These are phyloP conservation scores for Colletotrichum musicola DNA, from an alignment of 2,329 filamentous ascomycete genomes.

Conservation along the genomic window DNA sequence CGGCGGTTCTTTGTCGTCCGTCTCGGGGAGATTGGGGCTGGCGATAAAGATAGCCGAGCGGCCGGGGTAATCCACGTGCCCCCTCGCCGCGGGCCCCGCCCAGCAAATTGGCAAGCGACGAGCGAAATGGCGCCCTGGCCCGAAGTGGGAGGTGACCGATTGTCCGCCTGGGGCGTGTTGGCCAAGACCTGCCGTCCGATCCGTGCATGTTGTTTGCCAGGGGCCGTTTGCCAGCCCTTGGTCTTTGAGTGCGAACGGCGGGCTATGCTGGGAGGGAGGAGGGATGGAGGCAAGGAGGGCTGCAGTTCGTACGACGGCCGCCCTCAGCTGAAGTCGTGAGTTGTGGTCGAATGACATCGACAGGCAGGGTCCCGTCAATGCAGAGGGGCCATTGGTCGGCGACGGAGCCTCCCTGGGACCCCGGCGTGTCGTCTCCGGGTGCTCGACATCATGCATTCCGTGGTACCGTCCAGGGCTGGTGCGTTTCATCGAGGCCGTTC, in stretches of 20 bases:
- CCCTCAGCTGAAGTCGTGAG: not conserved
- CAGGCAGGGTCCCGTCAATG: conserved; percentile 19
- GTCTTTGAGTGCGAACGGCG: conserved; percentile 2
- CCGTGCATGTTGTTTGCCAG: conserved; percentile 23
- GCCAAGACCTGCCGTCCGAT: conserved; percentile 39
- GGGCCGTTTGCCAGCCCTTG: conserved; percentile 10
- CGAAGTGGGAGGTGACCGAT: conserved; percentile 28
- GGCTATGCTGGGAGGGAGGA: conserved; percentile 13
- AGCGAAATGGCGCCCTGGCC: conserved; percentile 36
- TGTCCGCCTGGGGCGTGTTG: conserved; percentile 20
- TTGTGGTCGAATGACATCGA: conserved; percentile 16
- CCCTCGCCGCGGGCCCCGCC: not conserved
- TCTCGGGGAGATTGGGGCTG: conserved; percentile 30
- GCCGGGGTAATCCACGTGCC: conserved; percentile 36
- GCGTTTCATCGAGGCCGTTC: conserved; percentile 34
- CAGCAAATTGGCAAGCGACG: conserved; percentile 28
- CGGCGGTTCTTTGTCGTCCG: conserved; percentile 24
- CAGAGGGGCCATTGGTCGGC: conserved; percentile 17
- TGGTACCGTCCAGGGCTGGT: conserved; percentile 17
- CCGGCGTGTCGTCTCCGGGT: conserved; percentile 6
- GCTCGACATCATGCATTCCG: conserved; percentile 33
- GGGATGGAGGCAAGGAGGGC: conserved; percentile 6
- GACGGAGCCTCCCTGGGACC: not conserved
- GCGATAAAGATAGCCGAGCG: conserved; percentile 38
- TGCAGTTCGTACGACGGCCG: not conserved